These are phyloP conservation scores for Thinopyrum elongatum DNA, from an alignment of 176 grass and related monocot genomes.

Conservation along the genomic window DNA sequence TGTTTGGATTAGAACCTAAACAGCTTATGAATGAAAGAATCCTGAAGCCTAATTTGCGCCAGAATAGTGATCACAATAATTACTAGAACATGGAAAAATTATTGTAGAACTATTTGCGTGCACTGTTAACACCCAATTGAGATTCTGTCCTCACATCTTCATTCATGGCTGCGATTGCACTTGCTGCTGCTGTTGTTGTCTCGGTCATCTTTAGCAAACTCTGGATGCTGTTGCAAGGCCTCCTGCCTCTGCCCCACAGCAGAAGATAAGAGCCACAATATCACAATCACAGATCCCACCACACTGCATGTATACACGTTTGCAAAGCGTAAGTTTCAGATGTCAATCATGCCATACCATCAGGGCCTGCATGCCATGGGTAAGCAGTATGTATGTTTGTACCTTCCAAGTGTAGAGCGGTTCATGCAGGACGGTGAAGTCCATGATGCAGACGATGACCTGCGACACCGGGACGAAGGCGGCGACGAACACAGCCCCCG, in stretches of 20 bases:
- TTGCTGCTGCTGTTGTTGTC: slow-evolving; percentile 31
- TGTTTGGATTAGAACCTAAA: slow-evolving; percentile 36
- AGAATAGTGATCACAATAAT: neutral
- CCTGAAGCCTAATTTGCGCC: neutral
- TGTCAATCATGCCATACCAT: neutral
- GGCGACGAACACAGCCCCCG: slow-evolving; percentile 68
- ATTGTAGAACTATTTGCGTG: neutral
- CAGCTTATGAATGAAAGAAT: neutral
- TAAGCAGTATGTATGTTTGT: neutral
- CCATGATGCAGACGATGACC: slow-evolving; percentile 72
- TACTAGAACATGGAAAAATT: neutral
- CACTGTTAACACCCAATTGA: slow-evolving; percentile 6
- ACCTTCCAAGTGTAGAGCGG: slow-evolving; percentile 86
- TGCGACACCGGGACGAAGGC: slow-evolving; percentile 87
- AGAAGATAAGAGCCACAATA: slow-evolving; percentile 72
- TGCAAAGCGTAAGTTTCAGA: neutral
- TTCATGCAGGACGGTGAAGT: slow-evolving; percentile 68
- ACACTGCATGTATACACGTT: slow-evolving; percentile 32
- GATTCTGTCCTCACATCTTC: neutral
- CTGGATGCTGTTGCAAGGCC: slow-evolving; percentile 28
- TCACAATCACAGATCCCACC: slow-evolving; percentile 58
- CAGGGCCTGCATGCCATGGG: too few species aligned
- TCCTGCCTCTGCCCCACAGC: slow-evolving; percentile 74
- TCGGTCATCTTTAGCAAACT: slow-evolving; percentile 33
- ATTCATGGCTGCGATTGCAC: neutral